Percentiles rank a stretch among this genome's conserved stretches.
phyloP scores from a whole-genome alignment of 306 rosid species.

The Gastrolobium bilobum region DNA sequence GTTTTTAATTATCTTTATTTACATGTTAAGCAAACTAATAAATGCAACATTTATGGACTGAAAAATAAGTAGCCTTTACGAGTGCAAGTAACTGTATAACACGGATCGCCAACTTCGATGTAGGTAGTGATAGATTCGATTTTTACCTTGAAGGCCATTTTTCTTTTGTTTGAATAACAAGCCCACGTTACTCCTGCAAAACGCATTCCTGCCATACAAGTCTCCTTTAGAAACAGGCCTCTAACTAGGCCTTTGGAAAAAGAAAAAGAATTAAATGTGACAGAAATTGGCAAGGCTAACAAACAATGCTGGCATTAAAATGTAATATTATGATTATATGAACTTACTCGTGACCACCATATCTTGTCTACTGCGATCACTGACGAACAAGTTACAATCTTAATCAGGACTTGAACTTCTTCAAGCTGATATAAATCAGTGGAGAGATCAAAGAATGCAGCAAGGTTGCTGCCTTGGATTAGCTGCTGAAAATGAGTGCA shows the following conservation, averaged over 20 bases:
- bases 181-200: constrained; percentile 33
- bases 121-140: background rate
- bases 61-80: constrained; percentile 2
- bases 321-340: background rate
- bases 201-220: background rate
- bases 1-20: background rate
- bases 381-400: background rate
- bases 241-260: background rate
- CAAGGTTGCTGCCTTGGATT: constrained; percentile 57
- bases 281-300: background rate
- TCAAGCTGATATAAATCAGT: constrained; percentile 27
- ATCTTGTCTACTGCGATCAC: background rate
- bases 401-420: constrained; percentile 1
- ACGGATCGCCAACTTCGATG: background rate
- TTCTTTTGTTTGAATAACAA: background rate
- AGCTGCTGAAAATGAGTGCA: constrained; percentile 46
- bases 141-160: constrained; percentile 24
- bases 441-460: constrained; percentile 58
- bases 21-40: background rate
- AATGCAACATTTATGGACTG: background rate
- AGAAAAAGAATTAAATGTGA: background rate
- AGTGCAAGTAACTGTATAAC: background rate
- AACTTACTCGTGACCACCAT: constrained; percentile 38
- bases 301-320: background rate
- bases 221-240: constrained; percentile 29